phyloP scores from a whole-genome alignment of 208 protist genomes.

The Wallacemonas sp. region DNA sequence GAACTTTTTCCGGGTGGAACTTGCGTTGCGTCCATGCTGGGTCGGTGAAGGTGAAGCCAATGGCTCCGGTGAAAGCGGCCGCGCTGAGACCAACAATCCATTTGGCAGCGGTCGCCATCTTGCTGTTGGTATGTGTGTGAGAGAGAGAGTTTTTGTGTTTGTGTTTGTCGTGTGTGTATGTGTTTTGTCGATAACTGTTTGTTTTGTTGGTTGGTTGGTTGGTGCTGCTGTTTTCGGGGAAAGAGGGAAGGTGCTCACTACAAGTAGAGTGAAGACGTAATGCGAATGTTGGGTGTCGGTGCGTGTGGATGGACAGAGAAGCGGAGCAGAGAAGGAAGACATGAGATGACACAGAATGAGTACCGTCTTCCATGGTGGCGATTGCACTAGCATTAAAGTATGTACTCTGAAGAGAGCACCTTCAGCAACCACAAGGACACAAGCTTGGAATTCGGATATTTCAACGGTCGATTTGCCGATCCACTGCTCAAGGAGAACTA shows the following conservation, averaged over 20 bases:
- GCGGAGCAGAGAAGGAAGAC: neutral
- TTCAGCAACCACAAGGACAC: too few relatives aligned
- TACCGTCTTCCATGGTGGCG: too few relatives aligned
- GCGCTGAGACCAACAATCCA: constrained; percentile 40
- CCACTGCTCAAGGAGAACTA: too few relatives aligned
- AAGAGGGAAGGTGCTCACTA: neutral
- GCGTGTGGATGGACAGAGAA: neutral
- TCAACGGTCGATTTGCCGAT: too few relatives aligned
- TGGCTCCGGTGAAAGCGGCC: constrained; percentile 45
- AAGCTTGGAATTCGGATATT: too few relatives aligned
- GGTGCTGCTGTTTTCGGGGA: neutral
- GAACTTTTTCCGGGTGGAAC: constrained; percentile 48
- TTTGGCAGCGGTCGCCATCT: constrained; percentile 44
- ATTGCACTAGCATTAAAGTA: too few relatives aligned
- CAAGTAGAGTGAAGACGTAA: neutral
- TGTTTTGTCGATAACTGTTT: too few relatives aligned
- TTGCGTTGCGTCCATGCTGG: constrained; percentile 77
- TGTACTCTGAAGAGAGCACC: too few relatives aligned
- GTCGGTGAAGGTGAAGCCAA: constrained; percentile 78
- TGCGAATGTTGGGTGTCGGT: neutral
- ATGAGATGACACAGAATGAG: too few relatives aligned
- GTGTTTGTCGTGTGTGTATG: too few relatives aligned
- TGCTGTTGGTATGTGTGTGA: neutral
- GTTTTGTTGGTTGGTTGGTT: too few relatives aligned
- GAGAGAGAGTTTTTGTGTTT: constrained; percentile 12